Percentiles rank a stretch among this genome's conserved stretches.
Conservation (phyloP, 768 basidiomycete species). For the Macrolepiota albuminosa region DNA sequence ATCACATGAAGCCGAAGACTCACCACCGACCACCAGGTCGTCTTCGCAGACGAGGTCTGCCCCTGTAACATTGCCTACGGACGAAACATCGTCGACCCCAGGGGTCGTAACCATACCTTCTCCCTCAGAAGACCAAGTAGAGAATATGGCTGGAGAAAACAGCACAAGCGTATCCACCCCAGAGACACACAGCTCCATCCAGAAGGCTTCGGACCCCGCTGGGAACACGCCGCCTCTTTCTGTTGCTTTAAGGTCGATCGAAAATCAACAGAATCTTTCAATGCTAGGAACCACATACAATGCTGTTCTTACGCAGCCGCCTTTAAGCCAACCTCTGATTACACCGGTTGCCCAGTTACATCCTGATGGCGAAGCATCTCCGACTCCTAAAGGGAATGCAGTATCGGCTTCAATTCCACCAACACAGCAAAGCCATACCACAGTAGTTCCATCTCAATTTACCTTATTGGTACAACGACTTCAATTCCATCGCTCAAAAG, state of each 20-base stretch:
- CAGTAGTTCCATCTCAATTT: slow-evolving; percentile 22
- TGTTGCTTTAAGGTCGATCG: too few relatives aligned
- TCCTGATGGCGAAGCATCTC: not conserved
- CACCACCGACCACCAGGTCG: slow-evolving; percentile 1
- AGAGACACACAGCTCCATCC: not conserved
- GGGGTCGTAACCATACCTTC: slow-evolving; percentile 2
- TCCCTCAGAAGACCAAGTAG: not conserved
- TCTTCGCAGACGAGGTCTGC: slow-evolving; percentile 12
- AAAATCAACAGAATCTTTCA: not conserved
- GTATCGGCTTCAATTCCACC: not conserved
- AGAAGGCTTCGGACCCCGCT: not conserved
- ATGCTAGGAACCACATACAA: not conserved
- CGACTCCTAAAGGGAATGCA: not conserved
- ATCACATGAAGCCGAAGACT: not conserved
- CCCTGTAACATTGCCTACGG: slow-evolving; percentile 2
- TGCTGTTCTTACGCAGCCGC: not conserved
- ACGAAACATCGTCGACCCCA: slow-evolving; percentile 5
- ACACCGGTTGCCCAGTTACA: not conserved
- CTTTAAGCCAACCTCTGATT: not conserved
- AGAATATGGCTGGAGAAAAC: not conserved
- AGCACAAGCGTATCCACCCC: not conserved
- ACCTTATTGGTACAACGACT: slow-evolving; percentile 30
- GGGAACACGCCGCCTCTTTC: not conserved
- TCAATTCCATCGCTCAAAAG: slow-evolving; percentile 24
- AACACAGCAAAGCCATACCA: slow-evolving; percentile 2